These are phyloP conservation scores for Microdochium bolleyi DNA, from an alignment of 2,329 filamentous ascomycete genomes.

Conservation along the genomic window DNA sequence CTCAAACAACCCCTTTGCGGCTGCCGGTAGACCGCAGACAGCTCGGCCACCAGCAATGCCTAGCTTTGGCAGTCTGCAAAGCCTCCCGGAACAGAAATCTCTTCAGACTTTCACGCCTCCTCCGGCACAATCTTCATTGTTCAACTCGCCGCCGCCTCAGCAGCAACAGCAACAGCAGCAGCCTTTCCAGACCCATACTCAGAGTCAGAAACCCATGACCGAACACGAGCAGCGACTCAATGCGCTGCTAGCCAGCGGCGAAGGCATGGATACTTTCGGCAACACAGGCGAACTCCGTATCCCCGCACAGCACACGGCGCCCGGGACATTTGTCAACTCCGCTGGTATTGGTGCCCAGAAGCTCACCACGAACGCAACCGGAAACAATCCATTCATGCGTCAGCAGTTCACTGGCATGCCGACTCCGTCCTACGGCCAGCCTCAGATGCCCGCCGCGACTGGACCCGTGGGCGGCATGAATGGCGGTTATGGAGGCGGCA, in stretches of 20 bases:
- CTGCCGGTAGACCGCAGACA: conserved; percentile 53
- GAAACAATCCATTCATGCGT: conserved; percentile 83
- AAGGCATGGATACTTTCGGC: conserved; percentile 94
- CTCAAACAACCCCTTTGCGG: conserved; percentile 95
- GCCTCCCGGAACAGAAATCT: conserved; percentile 74
- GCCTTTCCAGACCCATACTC: conserved; percentile 35
- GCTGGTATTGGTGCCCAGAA: conserved; percentile 72
- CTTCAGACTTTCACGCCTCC: conserved; percentile 42
- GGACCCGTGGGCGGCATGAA: conserved; percentile 42
- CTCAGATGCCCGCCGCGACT: conserved; percentile 45
- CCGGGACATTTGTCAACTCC: conserved; percentile 93
- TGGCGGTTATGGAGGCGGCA: conserved; percentile 28
- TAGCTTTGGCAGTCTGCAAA: conserved; percentile 53
- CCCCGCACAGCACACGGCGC: conserved; percentile 91
- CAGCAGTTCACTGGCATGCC: conserved; percentile 78
- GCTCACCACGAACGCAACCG: conserved; percentile 63
- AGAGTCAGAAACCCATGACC: conserved; percentile 47
- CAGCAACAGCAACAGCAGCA: conserved; percentile 34
- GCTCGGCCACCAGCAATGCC: conserved; percentile 53
- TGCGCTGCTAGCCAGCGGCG: conserved; percentile 73
- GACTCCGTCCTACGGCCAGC: conserved; percentile 42
- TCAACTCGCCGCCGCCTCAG: conserved; percentile 33
- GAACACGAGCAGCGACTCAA: conserved; percentile 74
- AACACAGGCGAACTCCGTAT: conserved; percentile 96
- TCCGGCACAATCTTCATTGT: conserved; percentile 26